These are phyloP conservation scores for Lippia alba DNA, from an alignment of 305 asterid species.

Conservation along the genomic window DNA sequence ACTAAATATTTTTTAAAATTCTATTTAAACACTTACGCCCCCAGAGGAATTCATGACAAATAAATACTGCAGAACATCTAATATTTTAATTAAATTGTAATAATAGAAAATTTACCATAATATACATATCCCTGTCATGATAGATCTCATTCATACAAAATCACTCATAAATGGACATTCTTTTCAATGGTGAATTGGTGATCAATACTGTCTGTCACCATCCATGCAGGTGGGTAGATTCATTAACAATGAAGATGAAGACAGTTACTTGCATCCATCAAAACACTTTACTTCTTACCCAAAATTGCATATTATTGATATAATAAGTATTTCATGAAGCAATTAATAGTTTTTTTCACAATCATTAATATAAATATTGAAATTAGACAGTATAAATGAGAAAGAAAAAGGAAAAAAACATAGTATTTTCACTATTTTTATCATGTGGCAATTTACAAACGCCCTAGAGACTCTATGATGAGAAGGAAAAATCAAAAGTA, in stretches of 20 bases:
- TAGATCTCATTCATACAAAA: background rate
- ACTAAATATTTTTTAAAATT: too few relatives aligned
- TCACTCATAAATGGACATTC: background rate
- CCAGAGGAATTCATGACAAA: too few relatives aligned
- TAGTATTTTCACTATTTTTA: conserved; percentile 53
- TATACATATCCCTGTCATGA: background rate
- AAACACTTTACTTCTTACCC: conserved; percentile 1
- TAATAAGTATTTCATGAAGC: too few relatives aligned
- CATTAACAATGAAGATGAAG: conserved; percentile 35
- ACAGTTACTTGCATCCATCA: conserved; percentile 32
- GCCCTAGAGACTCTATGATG: conserved; percentile 42
- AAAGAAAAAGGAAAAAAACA: conserved; percentile 27
- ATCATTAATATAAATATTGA: background rate
- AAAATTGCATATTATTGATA: background rate
- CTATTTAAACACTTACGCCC: too few relatives aligned
- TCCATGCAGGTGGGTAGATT: conserved; percentile 30
- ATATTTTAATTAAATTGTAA: background rate
- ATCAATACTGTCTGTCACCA: conserved; percentile 12
- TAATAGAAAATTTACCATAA: background rate
- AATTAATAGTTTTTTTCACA: too few relatives aligned
- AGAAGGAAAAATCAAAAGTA: conserved; percentile 55
- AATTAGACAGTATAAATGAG: background rate
- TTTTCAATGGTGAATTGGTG: background rate
- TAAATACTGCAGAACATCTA: background rate
- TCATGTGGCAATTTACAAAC: conserved; percentile 54